phyloP scores from a whole-genome alignment of 345 rosid species.

The Syzygium jambos region DNA sequence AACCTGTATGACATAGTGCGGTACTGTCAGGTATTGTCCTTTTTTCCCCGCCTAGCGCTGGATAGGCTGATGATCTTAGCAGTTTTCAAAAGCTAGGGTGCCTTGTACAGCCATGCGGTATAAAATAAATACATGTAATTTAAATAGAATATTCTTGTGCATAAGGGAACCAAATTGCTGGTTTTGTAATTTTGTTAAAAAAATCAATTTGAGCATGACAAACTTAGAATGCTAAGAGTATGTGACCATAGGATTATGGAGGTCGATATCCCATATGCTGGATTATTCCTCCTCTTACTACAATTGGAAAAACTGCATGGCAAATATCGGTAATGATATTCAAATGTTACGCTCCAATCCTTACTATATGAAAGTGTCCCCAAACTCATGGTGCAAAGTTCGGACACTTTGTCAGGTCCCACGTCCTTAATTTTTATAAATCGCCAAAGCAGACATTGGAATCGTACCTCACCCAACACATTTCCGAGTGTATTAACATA shows the following conservation, averaged over 20 bases:
- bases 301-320: not conserved
- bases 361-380: not conserved
- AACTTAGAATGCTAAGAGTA: not conserved
- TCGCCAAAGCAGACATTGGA: not conserved
- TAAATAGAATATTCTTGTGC: not conserved
- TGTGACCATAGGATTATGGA: not conserved
- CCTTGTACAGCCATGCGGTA: not conserved
- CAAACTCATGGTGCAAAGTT: not conserved
- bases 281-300: not conserved
- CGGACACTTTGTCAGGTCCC: not conserved
- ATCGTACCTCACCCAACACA: not conserved
- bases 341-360: not conserved
- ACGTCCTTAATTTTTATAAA: not conserved
- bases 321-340: not conserved
- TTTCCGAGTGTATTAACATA: not conserved
- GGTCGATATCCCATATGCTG: not conserved
- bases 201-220: not conserved
- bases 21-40: slow-evolving; percentile 70
- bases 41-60: not conserved
- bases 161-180: not conserved
- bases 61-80: not conserved
- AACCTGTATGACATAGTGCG: slow-evolving; percentile 85
- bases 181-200: not conserved
- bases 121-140: not conserved
- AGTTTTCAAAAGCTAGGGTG: not conserved